A percentile compares a stretch with the other conserved stretches of the same genome.
Conservation (phyloP, 1,139 yeast species). For the Blastobotrys capitulatus region DNA sequence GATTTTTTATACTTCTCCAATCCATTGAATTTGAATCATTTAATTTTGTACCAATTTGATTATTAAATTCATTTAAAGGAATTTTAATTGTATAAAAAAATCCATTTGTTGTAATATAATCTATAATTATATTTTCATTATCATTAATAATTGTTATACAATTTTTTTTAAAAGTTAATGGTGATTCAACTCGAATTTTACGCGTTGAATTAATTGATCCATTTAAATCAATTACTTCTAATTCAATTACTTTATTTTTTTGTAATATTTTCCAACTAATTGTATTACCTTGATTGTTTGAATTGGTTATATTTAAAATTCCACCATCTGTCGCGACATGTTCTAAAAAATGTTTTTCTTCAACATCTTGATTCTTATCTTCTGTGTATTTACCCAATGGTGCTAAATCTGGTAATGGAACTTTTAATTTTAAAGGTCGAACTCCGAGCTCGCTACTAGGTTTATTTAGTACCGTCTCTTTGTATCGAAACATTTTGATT, state of each 20-base stretch:
- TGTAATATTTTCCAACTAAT: constrained; percentile 23
- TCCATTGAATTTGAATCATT: constrained; percentile 18
- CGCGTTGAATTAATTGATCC: constrained; percentile 12
- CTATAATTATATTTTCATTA: constrained; percentile 21
- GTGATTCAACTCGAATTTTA: constrained; percentile 22
- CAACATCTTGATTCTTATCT: constrained; percentile 17
- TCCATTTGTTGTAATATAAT: constrained; percentile 25
- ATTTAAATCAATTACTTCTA: constrained; percentile 22
- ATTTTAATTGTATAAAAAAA: constrained; percentile 25
- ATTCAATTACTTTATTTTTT: constrained; percentile 20
- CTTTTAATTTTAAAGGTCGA: constrained; percentile 10
- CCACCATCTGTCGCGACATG: constrained; percentile 24
- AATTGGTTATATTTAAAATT: not conserved
- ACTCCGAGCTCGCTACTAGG: constrained; percentile 13
- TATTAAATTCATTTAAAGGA: constrained; percentile 17
- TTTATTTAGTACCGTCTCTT: constrained; percentile 15
- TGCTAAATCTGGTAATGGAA: constrained; percentile 14
- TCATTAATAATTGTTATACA: constrained; percentile 24
- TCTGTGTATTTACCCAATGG: constrained; percentile 7
- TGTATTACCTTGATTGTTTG: constrained; percentile 12
- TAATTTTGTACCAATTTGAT: constrained; percentile 10
- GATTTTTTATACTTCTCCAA: constrained; percentile 36
- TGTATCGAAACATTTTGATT: constrained; percentile 9
- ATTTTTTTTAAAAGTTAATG: constrained; percentile 19
- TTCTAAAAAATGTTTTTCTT: constrained; percentile 21